A percentile compares a stretch with the other conserved stretches of the same genome.
Evolutionary conservation across 495 filamentous ascomycete genomes (phyloP).

Genomic region (Xylaria cubensis): DNA sequence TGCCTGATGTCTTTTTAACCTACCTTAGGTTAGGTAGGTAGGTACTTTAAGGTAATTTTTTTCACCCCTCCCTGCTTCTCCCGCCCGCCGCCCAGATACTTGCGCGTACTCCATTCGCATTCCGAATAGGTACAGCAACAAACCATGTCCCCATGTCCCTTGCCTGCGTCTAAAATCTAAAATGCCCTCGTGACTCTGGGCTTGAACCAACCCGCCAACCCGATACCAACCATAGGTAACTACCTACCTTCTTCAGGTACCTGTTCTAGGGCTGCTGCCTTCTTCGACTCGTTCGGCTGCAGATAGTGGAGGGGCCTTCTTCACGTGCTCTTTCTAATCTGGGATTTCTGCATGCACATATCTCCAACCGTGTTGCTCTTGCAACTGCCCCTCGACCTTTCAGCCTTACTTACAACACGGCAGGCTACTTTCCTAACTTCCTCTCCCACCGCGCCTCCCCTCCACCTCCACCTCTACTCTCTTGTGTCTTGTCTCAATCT

Average conservation of each 20-base stretch:
- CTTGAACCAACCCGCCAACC: constrained; percentile 6
- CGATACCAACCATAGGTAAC: neutral
- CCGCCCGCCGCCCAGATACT: neutral
- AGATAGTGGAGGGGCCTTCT: neutral
- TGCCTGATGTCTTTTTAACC: neutral
- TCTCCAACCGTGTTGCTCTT: neutral
- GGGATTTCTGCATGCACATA: neutral
- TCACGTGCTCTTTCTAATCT: constrained; percentile 11
- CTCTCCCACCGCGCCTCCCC: neutral
- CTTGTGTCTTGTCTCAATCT: neutral
- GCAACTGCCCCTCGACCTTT: constrained; percentile 9
- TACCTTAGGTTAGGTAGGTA: no score
- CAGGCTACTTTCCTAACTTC: constrained; percentile 9
- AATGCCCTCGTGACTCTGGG: constrained; percentile 23
- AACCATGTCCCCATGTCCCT: constrained; percentile 8
- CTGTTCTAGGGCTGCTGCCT: neutral
- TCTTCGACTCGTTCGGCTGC: neutral
- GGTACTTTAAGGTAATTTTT: neutral
- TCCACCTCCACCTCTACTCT: neutral
- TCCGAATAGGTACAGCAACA: constrained; percentile 4
- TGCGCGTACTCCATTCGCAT: constrained; percentile 2
- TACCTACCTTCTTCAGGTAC: no score
- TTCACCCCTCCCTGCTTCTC: constrained; percentile 7
- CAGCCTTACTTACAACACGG: constrained; percentile 16
- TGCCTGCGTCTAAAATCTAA: constrained; percentile 21